These are phyloP conservation scores for Fusarium sp. DNA, from an alignment of 2,329 filamentous ascomycete genomes.

Conservation along the genomic window DNA sequence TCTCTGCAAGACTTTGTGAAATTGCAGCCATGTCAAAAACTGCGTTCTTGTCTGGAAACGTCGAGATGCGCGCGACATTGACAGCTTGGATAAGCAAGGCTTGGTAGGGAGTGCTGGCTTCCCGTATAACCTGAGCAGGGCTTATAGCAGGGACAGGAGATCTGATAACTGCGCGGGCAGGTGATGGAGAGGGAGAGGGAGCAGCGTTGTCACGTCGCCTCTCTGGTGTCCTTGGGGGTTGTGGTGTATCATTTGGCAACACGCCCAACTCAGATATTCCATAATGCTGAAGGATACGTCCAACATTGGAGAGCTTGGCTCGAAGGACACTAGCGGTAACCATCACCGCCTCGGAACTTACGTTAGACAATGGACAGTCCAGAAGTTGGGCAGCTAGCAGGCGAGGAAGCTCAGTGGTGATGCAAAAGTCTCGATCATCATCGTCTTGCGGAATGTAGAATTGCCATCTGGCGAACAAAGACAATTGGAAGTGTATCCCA, in stretches of 20 bases:
- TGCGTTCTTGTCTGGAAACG: background rate
- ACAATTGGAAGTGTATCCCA: background rate
- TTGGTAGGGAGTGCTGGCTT: background rate
- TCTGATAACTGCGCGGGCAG: background rate
- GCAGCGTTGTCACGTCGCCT: background rate
- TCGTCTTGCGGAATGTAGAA: background rate
- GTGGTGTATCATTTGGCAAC: rapidly evolving
- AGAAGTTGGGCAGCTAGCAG: background rate
- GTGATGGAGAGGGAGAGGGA: background rate
- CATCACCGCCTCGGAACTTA: background rate
- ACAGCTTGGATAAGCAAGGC: background rate
- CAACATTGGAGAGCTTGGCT: background rate
- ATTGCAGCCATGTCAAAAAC: background rate
- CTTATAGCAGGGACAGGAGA: background rate
- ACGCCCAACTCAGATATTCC: rapidly evolving
- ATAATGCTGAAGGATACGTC: background rate
- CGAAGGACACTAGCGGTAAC: background rate
- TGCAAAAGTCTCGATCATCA: background rate
- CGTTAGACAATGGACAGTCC: rapidly evolving
- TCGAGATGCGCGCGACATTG: background rate
- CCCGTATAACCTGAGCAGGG: background rate
- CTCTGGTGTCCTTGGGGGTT: background rate
- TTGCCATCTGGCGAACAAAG: background rate
- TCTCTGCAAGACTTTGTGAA: background rate
- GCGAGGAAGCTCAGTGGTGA: background rate